Evolutionary conservation across 352 stramenopile genomes (phyloP), one percentile per base, ranked within the genome.

Genomic region (Phytophthora rubi): DNA sequence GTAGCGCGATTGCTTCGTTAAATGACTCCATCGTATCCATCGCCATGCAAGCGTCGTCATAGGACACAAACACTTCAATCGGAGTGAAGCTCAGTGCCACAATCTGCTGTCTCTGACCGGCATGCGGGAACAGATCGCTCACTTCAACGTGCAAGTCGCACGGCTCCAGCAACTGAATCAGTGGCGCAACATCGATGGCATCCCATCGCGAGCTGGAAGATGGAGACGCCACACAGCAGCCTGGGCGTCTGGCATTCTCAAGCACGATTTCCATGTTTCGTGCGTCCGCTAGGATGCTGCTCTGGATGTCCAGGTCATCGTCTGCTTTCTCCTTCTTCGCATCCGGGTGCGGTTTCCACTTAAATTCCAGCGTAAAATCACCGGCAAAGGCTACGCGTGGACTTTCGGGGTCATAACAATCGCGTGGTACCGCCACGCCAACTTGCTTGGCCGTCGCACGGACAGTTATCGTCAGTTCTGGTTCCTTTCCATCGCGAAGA

Each of bases 131-230:
- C 47, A 94, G 44, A 48, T 93, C 82, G 26, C 72, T 92, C 16
- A 93, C 69, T 56, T 91, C 83, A 2, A 92, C 70, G 26, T 89
- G 79, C 1, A 95, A 49, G 33, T 86, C 76, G 32, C 82, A 92
- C 5, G 88, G 88, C 49, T 95, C 88, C n/a, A 95, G 73, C 42
- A 95, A 69, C 39, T 95, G 88, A 7, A 95, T 87, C 47, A 88
- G 47, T 23, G 80, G 71, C 4, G 76, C 76, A 6, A 81, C 42
- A 32, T 88, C 64, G 6, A 79, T 70, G 33, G 60, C 63, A 53
- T 76, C 65, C 61, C 67, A 69, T 32, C 73, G 18, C 32, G 47
- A 8, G 69, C 60, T 68, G 33, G 79, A 53, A 61, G 52, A 73
- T 62, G 66, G 65, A 6, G 65, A 76, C 6, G 56, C 66, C 9